These are phyloP conservation scores for Boehmeria nivea DNA, from an alignment of 306 rosid genomes.

Conservation along the genomic window DNA sequence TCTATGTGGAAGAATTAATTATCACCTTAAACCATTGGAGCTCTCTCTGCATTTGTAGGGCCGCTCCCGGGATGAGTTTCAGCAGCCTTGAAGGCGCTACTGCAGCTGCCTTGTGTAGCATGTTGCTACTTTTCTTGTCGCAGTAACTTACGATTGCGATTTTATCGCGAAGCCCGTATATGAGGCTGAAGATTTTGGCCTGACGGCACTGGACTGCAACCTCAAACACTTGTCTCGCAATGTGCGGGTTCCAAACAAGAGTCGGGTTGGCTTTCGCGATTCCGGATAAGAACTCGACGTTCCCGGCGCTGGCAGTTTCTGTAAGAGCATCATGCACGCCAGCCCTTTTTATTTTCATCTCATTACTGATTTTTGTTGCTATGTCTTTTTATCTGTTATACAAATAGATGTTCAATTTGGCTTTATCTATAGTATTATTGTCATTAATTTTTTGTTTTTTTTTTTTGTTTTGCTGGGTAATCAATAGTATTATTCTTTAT, in stretches of 20 bases:
- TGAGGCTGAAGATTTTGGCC: background rate
- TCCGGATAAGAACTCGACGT: background rate
- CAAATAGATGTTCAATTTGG: too few species aligned
- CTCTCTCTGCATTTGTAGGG: conserved; percentile 5
- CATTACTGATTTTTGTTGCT: background rate
- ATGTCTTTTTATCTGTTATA: background rate
- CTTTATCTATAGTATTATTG: too few species aligned
- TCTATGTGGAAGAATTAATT: background rate
- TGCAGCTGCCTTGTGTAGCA: background rate
- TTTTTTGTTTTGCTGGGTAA: too few species aligned
- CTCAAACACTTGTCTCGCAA: background rate
- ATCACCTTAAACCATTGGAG: conserved; percentile 6
- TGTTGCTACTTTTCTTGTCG: background rate
- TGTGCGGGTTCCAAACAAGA: background rate
- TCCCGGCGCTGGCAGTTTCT: background rate
- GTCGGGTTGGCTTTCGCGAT: background rate
- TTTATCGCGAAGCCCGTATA: background rate
- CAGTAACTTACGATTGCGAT: background rate
- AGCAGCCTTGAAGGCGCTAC: background rate
- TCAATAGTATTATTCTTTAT: too few species aligned
- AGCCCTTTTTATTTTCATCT: background rate
- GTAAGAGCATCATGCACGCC: background rate
- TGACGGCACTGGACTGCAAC: background rate
- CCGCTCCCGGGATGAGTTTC: conserved; percentile 1
- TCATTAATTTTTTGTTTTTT: too few species aligned